Percentiles rank a stretch among this genome's conserved stretches.
These are phyloP conservation scores for Colletotrichum sp. DNA, from an alignment of 2,329 filamentous ascomycete genomes.

Conservation along the genomic window DNA sequence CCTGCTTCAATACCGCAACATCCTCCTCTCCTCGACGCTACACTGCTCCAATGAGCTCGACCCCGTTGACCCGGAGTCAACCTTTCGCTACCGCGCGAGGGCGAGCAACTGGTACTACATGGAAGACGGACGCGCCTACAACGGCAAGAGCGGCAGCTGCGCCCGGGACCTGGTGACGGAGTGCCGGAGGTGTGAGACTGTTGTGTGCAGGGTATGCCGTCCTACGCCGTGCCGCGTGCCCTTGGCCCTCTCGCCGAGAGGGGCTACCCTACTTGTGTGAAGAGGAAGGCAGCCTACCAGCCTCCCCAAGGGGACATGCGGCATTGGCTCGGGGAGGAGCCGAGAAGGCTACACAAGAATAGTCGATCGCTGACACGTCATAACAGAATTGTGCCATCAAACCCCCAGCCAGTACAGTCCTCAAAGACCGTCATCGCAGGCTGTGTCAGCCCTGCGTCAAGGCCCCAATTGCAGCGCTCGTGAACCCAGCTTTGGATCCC, in stretches of 20 bases:
- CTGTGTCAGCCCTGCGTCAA: conserved; percentile 79
- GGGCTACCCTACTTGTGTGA: neutral
- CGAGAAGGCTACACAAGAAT: neutral
- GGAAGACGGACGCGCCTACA: conserved; percentile 58
- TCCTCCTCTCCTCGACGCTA: conserved; percentile 76
- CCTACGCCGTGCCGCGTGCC: conserved; percentile 8
- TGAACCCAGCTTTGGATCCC: conserved; percentile 48
- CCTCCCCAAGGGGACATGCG: neutral
- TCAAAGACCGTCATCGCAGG: conserved; percentile 80
- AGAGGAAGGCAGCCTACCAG: neutral
- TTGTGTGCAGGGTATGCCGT: conserved; percentile 77
- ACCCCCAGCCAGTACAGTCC: conserved; percentile 69
- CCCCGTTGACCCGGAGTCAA: conserved; percentile 59
- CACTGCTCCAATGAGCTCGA: conserved; percentile 77
- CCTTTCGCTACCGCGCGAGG: conserved; percentile 62
- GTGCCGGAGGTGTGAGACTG: conserved; percentile 77
- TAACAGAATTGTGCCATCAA: conserved; percentile 88
- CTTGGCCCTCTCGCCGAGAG: neutral
- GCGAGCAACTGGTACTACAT: conserved; percentile 66
- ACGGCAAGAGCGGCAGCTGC: conserved; percentile 77
- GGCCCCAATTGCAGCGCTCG: conserved; percentile 67
- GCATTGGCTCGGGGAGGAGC: conserved; percentile 5
- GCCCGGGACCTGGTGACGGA: conserved; percentile 86
- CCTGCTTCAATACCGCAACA: conserved; percentile 78
- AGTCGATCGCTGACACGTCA: conserved; percentile 9